These are phyloP conservation scores for Coriolopsis trogii DNA, from an alignment of 1,284 basidiomycete genomes.

Conservation along the genomic window DNA sequence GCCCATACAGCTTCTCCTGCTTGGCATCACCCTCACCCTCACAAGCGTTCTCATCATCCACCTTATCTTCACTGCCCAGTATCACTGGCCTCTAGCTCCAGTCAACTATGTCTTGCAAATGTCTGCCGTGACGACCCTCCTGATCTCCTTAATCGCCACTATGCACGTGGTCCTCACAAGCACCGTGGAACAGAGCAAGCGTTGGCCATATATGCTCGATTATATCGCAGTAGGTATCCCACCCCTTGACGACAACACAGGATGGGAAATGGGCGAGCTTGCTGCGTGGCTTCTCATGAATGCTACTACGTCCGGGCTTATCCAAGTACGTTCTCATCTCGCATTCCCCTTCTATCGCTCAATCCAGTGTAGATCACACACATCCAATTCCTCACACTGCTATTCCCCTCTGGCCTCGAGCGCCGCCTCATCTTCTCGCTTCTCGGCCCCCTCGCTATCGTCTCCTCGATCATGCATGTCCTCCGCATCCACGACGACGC, in stretches of 20 bases:
- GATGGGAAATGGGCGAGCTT: conserved; percentile 71
- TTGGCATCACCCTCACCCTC: conserved; percentile 87
- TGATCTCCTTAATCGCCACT: conserved; percentile 79
- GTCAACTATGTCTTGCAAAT: conserved; percentile 92
- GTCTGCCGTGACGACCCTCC: conserved; percentile 77
- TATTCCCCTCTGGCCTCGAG: conserved; percentile 95
- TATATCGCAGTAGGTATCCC: conserved; percentile 89
- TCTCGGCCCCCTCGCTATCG: conserved; percentile 88
- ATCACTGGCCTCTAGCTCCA: conserved; percentile 93
- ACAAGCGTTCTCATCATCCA: conserved; percentile 89
- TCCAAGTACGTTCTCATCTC: conserved; percentile 62
- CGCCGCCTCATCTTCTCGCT: conserved; percentile 86
- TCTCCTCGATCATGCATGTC: conserved; percentile 86
- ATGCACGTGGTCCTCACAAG: conserved; percentile 73
- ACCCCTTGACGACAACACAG: conserved; percentile 42
- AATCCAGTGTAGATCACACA: conserved; percentile 77
- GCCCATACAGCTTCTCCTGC: conserved; percentile 89
- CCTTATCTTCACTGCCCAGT: conserved; percentile 93
- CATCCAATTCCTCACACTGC: conserved; percentile 95
- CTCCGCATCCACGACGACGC: conserved; percentile 62
- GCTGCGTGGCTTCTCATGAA: conserved; percentile 90
- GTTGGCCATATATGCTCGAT: conserved; percentile 95
- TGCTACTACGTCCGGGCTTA: conserved; percentile 81
- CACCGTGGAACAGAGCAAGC: conserved; percentile 63
- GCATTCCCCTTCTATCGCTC: background rate